Percentiles rank a stretch among this genome's conserved stretches.
Conservation (phyloP, 495 filamentous ascomycete species). For the Daldinia caldariorum region DNA sequence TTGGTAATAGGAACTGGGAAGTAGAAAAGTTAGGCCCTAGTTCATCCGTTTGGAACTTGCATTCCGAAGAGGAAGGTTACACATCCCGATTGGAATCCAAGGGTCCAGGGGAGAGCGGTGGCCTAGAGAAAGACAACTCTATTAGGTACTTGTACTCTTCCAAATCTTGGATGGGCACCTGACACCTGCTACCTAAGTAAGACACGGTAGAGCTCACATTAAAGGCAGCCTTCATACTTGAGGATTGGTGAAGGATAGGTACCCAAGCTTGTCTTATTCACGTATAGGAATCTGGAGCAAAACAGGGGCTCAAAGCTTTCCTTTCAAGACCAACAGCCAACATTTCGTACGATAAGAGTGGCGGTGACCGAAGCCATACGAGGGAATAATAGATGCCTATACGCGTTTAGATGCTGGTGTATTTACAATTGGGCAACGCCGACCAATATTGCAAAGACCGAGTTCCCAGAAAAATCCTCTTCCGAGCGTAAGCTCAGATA, state of each 20-base stretch:
- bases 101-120: background rate
- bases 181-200: background rate
- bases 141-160: background rate
- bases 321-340: background rate
- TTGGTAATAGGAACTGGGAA: background rate
- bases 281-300: background rate
- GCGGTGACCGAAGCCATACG: background rate
- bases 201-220: background rate
- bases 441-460: background rate
- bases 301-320: background rate
- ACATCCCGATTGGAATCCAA: background rate
- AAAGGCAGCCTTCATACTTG: background rate
- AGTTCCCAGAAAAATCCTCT: background rate
- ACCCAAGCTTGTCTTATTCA: background rate
- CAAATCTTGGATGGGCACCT: background rate
- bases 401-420: background rate
- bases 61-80: slow-evolving; percentile 35
- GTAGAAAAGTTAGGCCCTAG: slow-evolving; percentile 8
- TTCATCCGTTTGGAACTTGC: slow-evolving; percentile 12
- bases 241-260: background rate
- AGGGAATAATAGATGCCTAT: background rate
- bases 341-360: background rate
- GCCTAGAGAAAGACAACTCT: background rate
- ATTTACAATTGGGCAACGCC: background rate
- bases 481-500: background rate